Conservation (phyloP, 2,329 filamentous ascomycete genomes). For the Colletotrichum echinochloae region DNA sequence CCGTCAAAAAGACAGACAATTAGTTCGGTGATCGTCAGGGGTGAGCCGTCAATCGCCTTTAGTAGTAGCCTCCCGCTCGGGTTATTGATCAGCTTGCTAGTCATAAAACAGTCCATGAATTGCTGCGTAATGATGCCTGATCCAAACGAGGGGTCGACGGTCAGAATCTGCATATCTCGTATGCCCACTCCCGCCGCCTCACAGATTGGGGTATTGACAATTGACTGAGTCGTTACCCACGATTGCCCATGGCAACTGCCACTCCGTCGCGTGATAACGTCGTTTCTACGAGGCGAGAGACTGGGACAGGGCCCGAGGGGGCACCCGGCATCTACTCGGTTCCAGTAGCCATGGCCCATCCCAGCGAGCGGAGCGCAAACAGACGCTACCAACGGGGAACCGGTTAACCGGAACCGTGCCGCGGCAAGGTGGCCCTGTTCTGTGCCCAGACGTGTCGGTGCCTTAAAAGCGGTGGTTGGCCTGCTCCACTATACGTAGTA, state of each 20-base stretch:
- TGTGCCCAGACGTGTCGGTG: constrained; percentile 18
- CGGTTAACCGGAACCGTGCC: constrained; percentile 35
- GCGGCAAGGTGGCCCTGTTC: constrained; percentile 21
- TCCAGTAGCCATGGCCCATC: constrained; percentile 21
- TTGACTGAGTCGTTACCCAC: background rate
- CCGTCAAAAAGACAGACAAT: no score
- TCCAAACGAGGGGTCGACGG: background rate
- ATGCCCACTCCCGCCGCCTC: background rate
- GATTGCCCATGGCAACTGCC: constrained; percentile 4
- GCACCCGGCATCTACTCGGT: constrained; percentile 5
- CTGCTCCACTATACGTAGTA: background rate
- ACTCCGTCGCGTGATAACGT: background rate
- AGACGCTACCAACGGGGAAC: constrained; percentile 29
- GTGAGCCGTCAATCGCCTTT: constrained; percentile 3
- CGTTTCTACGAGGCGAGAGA: background rate
- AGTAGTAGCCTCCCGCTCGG: constrained; percentile 10
- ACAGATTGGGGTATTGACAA: background rate
- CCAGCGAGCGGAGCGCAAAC: constrained; percentile 22
- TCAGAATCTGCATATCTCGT: background rate
- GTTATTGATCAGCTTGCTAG: background rate
- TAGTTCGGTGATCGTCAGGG: constrained; percentile 29
- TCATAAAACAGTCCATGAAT: background rate
- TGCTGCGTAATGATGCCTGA: background rate
- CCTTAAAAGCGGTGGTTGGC: constrained; percentile 17
- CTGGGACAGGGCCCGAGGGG: constrained; percentile 1